phyloP scores from a whole-genome alignment of 352 stramenopile genomes.

The Globisporangium acanthophoron region DNA sequence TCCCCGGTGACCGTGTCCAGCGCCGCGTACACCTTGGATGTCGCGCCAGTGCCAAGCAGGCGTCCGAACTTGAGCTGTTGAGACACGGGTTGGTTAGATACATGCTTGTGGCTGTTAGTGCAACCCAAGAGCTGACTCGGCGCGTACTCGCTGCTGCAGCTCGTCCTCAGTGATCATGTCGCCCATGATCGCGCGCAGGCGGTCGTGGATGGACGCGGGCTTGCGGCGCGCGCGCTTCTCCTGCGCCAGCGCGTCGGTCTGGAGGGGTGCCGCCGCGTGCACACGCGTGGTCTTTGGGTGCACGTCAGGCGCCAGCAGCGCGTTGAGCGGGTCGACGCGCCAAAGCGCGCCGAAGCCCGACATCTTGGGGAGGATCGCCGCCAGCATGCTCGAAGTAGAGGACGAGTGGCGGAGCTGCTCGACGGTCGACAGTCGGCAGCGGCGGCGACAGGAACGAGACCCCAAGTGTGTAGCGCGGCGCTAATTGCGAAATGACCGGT shows the following conservation, averaged over 20 bases:
- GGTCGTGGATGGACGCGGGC: constrained; percentile 47
- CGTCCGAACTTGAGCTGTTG: constrained; percentile 53
- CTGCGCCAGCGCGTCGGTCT: constrained; percentile 6
- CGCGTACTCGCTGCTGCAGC: constrained; percentile 39
- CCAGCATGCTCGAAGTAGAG: constrained; percentile 5
- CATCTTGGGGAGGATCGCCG: constrained; percentile 12
- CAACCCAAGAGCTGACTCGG: background rate
- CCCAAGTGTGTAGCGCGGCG: too few species aligned
- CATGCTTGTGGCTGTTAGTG: too few species aligned
- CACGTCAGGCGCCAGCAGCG: constrained; percentile 8
- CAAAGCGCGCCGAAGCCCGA: constrained; percentile 35
- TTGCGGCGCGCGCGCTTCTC: constrained; percentile 6
- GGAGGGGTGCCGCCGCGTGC: constrained; percentile 5
- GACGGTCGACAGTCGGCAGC: too few species aligned
- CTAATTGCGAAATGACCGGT: too few species aligned
- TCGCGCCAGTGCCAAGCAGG: constrained; percentile 63
- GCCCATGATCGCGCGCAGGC: constrained; percentile 53
- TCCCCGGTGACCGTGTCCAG: constrained; percentile 39
- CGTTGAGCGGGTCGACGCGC: constrained; percentile 35
- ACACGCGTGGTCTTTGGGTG: constrained; percentile 26
- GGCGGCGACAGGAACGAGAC: background rate
- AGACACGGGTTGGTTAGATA: background rate
- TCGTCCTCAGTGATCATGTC: constrained; percentile 55
- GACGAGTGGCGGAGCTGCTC: background rate
- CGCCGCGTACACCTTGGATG: constrained; percentile 69